Conservation (phyloP, 371 early-diverging fungal species). For the Mucor mucedo region DNA sequence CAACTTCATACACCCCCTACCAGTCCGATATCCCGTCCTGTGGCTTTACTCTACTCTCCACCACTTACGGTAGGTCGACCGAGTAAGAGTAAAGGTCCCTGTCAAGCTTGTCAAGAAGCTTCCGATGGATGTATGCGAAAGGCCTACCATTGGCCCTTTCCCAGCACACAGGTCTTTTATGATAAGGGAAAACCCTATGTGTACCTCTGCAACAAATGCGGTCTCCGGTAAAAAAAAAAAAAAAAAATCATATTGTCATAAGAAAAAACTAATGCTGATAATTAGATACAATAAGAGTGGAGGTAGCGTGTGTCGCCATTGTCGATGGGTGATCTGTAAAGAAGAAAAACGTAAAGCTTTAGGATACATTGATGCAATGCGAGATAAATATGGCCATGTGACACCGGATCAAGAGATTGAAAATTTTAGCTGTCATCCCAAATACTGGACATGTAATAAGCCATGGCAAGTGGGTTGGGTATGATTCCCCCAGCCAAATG, state of each 20-base stretch:
- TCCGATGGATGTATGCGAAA: conserved; percentile 59
- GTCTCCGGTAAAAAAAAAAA: conserved; percentile 27
- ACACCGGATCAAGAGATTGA: conserved; percentile 54
- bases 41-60: no score
- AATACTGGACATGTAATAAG: conserved; percentile 51
- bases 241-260: not conserved
- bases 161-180: conserved; percentile 32
- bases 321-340: conserved; percentile 58
- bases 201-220: conserved; percentile 57
- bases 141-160: conserved; percentile 56
- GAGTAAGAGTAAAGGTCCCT: conserved; percentile 50
- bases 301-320: conserved; percentile 50
- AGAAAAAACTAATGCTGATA: no score
- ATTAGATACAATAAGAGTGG: conserved; percentile 52
- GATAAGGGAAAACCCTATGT: conserved; percentile 55
- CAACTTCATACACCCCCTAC: no score
- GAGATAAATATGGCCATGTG: conserved; percentile 35
- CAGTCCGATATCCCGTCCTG: not conserved
- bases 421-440: conserved; percentile 50
- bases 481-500: no score
- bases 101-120: conserved; percentile 51
- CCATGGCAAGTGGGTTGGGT: conserved; percentile 60
- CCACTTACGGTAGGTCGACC: conserved; percentile 30
- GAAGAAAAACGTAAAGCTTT: conserved; percentile 56
- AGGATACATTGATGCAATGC: conserved; percentile 49